Percentiles rank a stretch among this genome's conserved stretches.
These are phyloP conservation scores for Fusarium sp. DNA, from an alignment of 2,329 filamentous ascomycete genomes.

Conservation along the genomic window DNA sequence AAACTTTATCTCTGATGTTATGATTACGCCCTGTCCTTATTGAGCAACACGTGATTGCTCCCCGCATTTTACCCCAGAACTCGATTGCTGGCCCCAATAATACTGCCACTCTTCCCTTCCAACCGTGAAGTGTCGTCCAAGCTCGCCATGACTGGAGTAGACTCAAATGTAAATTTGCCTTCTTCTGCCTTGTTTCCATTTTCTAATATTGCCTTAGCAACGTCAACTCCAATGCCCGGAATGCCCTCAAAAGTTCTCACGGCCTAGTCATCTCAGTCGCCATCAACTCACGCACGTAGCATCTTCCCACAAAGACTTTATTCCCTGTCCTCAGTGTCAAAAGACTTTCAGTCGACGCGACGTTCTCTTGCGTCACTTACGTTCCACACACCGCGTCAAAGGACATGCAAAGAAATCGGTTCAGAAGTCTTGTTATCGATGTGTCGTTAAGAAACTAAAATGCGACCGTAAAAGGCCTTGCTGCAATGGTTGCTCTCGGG, in stretches of 20 bases:
- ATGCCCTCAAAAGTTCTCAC: not conserved
- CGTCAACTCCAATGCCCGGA: not conserved
- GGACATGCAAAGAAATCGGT: not conserved
- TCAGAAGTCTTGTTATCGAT: conserved; percentile 10
- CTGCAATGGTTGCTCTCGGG: not conserved
- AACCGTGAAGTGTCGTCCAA: not conserved
- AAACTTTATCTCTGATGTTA: not conserved
- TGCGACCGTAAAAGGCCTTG: not conserved
- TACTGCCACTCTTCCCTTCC: not conserved
- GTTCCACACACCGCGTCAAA: not conserved
- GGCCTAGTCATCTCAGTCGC: conserved; percentile 1
- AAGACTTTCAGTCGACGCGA: conserved; percentile 1
- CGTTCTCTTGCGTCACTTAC: not conserved
- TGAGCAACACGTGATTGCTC: not conserved
- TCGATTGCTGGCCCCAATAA: not conserved
- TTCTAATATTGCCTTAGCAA: not conserved
- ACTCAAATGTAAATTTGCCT: not conserved
- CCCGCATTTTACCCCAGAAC: not conserved
- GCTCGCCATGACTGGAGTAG: not conserved
- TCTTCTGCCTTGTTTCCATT: not conserved
- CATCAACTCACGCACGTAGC: conserved; percentile 5
- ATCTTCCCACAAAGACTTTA: not conserved
- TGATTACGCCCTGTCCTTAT: not conserved
- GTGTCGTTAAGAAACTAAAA: not conserved
- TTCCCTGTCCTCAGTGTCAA: not conserved